phyloP scores from a whole-genome alignment of 2,329 filamentous ascomycete species.

The Phialophora verrucosa region DNA sequence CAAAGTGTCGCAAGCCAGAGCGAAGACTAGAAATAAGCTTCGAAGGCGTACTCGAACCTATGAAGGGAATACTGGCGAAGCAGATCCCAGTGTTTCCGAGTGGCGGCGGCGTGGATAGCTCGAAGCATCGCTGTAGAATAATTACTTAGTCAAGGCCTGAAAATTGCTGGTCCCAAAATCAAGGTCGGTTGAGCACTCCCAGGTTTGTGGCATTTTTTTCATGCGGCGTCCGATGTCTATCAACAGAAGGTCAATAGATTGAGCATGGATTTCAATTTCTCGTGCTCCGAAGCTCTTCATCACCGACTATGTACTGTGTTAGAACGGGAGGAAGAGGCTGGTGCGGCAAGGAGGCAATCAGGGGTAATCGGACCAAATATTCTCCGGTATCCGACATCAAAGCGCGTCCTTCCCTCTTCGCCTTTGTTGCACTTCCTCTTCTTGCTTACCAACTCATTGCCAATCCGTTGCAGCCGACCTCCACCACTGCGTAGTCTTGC shows the following conservation, averaged over 20 bases:
- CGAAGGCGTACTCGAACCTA: not conserved
- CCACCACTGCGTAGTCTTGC: not conserved
- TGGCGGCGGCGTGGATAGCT: not conserved
- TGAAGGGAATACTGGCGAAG: not conserved
- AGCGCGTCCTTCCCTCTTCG: not conserved
- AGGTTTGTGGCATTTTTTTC: not conserved
- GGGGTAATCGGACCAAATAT: not conserved
- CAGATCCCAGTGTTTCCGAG: not conserved
- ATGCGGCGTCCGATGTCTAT: not conserved
- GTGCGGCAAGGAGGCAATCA: not conserved
- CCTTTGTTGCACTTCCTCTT: not conserved
- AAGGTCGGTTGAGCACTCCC: not conserved
- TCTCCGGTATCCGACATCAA: not conserved
- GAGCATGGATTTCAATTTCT: not conserved
- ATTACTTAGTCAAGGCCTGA: too few relatives aligned
- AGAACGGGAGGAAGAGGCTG: not conserved
- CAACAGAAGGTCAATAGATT: not conserved
- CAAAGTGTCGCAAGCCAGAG: too few relatives aligned
- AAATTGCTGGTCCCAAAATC: not conserved
- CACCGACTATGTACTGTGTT: not conserved
- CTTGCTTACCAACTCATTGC: slow-evolving; percentile 17
- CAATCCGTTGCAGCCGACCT: not conserved
- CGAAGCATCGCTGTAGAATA: not conserved
- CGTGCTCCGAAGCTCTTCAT: not conserved
- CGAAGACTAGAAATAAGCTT: not conserved